Base-by-base conservation (phyloP, 2,329 filamentous ascomycete genomes). In the Lecanicillium sp. region DNA sequence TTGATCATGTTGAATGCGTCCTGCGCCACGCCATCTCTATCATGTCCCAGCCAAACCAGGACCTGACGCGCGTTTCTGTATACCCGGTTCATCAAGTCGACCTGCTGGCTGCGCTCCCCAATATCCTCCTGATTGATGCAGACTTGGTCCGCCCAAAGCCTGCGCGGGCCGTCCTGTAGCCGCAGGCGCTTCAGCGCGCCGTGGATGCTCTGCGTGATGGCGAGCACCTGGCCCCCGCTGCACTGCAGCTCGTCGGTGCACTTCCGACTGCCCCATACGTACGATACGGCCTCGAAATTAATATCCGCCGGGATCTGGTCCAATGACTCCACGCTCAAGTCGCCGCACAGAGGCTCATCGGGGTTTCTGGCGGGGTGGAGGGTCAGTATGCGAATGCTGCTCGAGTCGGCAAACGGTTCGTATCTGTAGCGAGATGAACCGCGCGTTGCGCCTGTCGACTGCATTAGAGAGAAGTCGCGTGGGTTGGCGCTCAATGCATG, bases 71-170 rank as follows among this genome's bases (percentile, higher is more conserved):
- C 65, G 26, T 59, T 59, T 33, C 61, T 58, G 48, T 67, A 69
- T 8, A 69, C 61, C 9, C 56, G 54, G 38, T 65, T 63, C 67
- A 69, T 70, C 14, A 69, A 48, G 26, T 54, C 54, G n/a, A 70
- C 65, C 56, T 70, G 66, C 5, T 55, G 55, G 41, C 60, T 61
- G 33, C 65, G 59, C 51, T 69, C 67, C 3, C 49, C 51, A 14
- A 62, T 53, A 37, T 69, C 61, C 3, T 58, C 56, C 49, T 69
- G 67, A 48, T 70, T 67, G 48, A 70, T 68, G 53, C 67, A 70
- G 35, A 69, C 55, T 53, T 69, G 66, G 30, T 69, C 67, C 3
- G 67, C 62, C 67, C 67, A 69, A 6, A 69, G 55, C 24, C 64
- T 53, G 3, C 63, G 58, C 24, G 53, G 52, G 19, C 27, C 21